Evolutionary conservation across 176 grass and related monocot genomes (phyloP).

Genomic region (Typha latifolia): DNA sequence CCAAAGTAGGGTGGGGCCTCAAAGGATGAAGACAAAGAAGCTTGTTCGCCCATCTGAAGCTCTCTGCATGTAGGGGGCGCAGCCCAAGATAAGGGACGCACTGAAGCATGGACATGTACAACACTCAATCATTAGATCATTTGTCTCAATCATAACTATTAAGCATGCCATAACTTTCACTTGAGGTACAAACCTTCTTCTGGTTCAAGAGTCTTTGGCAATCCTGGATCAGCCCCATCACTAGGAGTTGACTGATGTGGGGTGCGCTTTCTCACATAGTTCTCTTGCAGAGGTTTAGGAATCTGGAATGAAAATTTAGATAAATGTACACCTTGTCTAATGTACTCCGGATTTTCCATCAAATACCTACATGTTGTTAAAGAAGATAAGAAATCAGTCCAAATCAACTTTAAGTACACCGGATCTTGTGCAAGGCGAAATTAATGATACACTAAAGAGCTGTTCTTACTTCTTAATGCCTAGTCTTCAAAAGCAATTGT

Average conservation of each 20-base stretch:
- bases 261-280: conserved; percentile 60
- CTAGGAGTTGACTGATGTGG: conserved; percentile 23
- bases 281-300: conserved; percentile 62
- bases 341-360: conserved; percentile 46
- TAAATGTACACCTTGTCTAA: conserved; percentile 49
- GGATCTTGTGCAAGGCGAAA: background rate
- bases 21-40: background rate
- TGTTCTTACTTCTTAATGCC: background rate
- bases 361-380: conserved; percentile 40
- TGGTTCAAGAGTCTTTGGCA: conserved; percentile 25
- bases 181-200: conserved; percentile 39
- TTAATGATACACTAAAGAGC: conserved; percentile 6
- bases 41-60: background rate
- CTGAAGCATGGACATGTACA: background rate
- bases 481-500: background rate
- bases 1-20: background rate
- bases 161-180: too few relatives aligned
- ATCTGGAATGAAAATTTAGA: conserved; percentile 66
- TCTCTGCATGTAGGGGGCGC: background rate
- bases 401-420: background rate
- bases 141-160: background rate
- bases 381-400: conserved; percentile 6
- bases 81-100: background rate
- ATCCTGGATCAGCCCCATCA: conserved; percentile 28
- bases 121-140: background rate